Base-by-base conservation (phyloP, 2,329 filamentous ascomycete genomes). In the Cladosporium sp. region DNA sequence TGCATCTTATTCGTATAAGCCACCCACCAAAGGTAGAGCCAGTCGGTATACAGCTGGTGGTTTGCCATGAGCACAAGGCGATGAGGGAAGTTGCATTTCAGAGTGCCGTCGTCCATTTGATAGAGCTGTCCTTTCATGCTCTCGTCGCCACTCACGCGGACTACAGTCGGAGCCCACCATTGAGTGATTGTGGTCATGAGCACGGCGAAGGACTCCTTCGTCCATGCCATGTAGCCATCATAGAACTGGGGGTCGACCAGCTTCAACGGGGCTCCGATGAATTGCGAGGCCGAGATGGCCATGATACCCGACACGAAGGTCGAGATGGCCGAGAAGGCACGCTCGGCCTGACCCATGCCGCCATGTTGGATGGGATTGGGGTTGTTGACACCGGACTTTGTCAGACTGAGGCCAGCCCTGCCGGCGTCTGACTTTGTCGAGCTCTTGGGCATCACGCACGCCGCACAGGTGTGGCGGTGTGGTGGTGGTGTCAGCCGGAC, bases 21-120 rank as follows among this genome's bases (percentile, higher is more conserved):
- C 20, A 89, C 84, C 89, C 89, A 95, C 89, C 89, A 95, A 7
- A 95, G 78, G 65, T 95, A 95, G 7, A 94, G 70, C 89, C 88
- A 95, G 69, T 95, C 88, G 7, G 88, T 92, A 65, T 95, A 94
- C 46, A 94, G 83, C 59, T 91, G 88, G 64, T 95, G 89, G 64
- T 95, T 95, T 20, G 89, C 88, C 66, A 94, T 87, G 70, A 95
- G 73, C 20, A 95, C 78, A 63, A 94, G 73, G 42, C 89, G 80
- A 63, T 93, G 84, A 0, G 89, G 88, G 57, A 95, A 95, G 56
- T 81, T 76, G 66, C 88, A 90, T 61, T 89, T 77, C 30, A 94
- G 77, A 48, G 82, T 79, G 12, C 89, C 89, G 62, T 90, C 86
- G 3, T 76, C 68, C 5, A 82, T 85, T 55, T 84, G 76, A 54